Evolutionary conservation across 2,329 filamentous ascomycete species (phyloP).

Genomic region (Fusarium sp.): DNA sequence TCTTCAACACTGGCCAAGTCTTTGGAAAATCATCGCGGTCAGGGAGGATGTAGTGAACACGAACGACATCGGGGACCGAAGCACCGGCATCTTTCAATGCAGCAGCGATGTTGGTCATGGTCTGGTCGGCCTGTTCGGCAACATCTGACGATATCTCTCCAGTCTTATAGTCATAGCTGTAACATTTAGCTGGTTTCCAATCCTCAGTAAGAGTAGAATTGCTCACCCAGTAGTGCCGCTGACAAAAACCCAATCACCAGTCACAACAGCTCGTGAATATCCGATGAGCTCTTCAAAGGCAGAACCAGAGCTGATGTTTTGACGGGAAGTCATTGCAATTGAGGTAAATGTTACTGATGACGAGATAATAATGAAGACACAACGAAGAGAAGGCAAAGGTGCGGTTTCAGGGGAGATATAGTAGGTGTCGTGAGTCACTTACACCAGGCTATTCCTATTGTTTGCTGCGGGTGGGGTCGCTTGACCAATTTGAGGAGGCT

Average conservation of each 20-base stretch:
- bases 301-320: constrained; percentile 61
- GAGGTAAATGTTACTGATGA: neutral
- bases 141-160: constrained; percentile 57
- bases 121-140: constrained; percentile 61
- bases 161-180: constrained; percentile 62
- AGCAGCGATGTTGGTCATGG: constrained; percentile 57
- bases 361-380: neutral
- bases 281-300: constrained; percentile 63
- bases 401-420: neutral
- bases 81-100: constrained; percentile 58
- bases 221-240: constrained; percentile 64
- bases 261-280: constrained; percentile 64
- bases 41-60: constrained; percentile 64
- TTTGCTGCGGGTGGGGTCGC: constrained; percentile 1
- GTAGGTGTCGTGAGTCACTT: constrained; percentile 18
- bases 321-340: constrained; percentile 46
- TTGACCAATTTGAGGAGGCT: neutral
- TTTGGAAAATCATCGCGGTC: constrained; percentile 58
- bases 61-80: constrained; percentile 58
- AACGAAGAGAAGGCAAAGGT: neutral
- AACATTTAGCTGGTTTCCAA: neutral
- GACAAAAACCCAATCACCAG: constrained; percentile 62
- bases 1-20: constrained; percentile 61
- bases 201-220: neutral
- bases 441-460: constrained; percentile 1